Conservation (phyloP, 805 yeast genomes). For the Yarrowia sp. region DNA sequence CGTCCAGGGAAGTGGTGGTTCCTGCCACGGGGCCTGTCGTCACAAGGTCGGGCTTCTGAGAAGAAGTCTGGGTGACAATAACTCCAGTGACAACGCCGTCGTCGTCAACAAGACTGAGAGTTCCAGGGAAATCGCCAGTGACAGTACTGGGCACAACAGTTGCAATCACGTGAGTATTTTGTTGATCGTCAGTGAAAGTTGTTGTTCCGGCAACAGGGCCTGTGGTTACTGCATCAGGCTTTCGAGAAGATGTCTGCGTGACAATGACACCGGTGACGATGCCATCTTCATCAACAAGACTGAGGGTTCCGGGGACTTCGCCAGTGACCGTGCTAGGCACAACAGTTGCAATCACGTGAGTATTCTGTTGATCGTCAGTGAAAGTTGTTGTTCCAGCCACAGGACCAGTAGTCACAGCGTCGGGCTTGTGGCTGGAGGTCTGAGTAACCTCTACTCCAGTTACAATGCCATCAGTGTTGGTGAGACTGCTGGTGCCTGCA, state of each 20-base stretch:
- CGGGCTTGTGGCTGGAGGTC: background rate
- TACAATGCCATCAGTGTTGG: background rate
- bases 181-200: background rate
- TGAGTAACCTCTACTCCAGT: background rate
- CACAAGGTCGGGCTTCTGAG: background rate
- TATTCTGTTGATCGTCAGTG: background rate
- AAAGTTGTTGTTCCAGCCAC: background rate
- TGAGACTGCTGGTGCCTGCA: background rate
- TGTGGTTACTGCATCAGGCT: background rate
- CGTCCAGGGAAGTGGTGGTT: background rate
- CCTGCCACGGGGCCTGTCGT: background rate
- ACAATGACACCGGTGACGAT: background rate
- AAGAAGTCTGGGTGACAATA: background rate
- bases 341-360: background rate
- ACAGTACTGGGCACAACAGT: constrained; percentile 1
- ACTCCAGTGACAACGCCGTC: background rate
- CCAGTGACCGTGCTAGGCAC: constrained; percentile 1
- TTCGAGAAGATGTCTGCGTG: background rate
- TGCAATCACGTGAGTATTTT: background rate
- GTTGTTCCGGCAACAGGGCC: background rate
- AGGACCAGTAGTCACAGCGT: background rate
- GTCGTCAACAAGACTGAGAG: background rate
- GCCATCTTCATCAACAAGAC: background rate
- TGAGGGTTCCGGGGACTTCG: background rate
- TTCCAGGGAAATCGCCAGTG: background rate